Percentiles rank a stretch among this genome's conserved stretches.
These are phyloP conservation scores for Symbiodinium pilosum DNA, from an alignment of 73 alveolate species.

Conservation along the genomic window DNA sequence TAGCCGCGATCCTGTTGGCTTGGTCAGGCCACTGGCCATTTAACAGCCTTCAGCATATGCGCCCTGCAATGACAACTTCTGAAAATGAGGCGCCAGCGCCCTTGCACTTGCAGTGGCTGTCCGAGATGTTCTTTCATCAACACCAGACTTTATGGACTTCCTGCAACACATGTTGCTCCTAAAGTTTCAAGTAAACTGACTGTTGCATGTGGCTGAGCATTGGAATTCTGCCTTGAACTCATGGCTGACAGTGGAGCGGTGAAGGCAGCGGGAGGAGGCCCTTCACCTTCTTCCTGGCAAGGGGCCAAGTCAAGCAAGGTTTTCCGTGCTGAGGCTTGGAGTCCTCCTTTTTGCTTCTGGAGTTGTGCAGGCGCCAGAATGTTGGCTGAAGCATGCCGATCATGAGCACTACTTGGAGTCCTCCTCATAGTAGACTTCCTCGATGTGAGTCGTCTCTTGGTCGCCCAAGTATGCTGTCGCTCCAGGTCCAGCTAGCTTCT, in stretches of 20 bases:
- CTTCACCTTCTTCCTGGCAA: slow-evolving; percentile 22
- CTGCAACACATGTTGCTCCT: too few relatives aligned
- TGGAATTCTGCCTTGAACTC: slow-evolving; percentile 5
- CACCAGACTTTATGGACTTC: background rate
- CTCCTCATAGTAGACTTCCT: background rate
- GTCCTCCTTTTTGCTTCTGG: too few relatives aligned
- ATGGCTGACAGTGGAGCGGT: slow-evolving; percentile 35
- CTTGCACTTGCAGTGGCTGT: background rate
- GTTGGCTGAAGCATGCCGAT: too few relatives aligned
- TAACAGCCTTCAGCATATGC: too few relatives aligned
- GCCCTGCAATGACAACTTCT: too few relatives aligned
- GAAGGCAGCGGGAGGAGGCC: slow-evolving; percentile 18
- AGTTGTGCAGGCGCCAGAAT: too few relatives aligned
- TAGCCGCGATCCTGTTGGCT: background rate
- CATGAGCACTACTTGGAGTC: too few relatives aligned
- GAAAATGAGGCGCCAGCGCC: background rate
- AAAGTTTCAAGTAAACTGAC: too few relatives aligned
- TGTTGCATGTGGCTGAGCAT: background rate
- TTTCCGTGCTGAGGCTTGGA: too few relatives aligned
- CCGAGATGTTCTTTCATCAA: background rate
- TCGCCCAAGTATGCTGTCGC: slow-evolving; percentile 28
- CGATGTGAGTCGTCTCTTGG: slow-evolving; percentile 33
- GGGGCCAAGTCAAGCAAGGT: too few relatives aligned
- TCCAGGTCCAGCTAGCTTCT: slow-evolving; percentile 31
- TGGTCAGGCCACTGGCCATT: too few relatives aligned